These are phyloP conservation scores for Aspergillus carbonarius DNA, from an alignment of 2,329 filamentous ascomycete genomes.

Conservation along the genomic window DNA sequence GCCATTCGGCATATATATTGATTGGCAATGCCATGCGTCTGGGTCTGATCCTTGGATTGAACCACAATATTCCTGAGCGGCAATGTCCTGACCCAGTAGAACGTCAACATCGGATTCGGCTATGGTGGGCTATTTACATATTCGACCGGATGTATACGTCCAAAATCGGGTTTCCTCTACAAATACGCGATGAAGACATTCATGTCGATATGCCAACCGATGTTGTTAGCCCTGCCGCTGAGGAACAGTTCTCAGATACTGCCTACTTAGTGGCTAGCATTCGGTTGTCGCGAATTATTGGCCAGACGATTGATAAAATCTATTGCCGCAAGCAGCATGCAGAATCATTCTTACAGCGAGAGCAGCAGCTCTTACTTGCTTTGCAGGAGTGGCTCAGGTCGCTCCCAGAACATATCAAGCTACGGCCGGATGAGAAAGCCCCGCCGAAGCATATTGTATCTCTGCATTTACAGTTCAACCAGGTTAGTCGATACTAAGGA, in stretches of 20 bases:
- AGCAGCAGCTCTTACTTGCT: slow-evolving; percentile 32
- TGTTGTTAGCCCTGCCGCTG: slow-evolving; percentile 14
- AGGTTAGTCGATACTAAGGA: slow-evolving; percentile 18
- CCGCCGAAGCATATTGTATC: slow-evolving; percentile 25
- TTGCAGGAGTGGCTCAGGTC: slow-evolving; percentile 33
- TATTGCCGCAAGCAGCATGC: slow-evolving; percentile 25
- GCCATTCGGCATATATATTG: slow-evolving; percentile 28
- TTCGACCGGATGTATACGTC: slow-evolving; percentile 46
- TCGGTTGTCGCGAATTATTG: slow-evolving; percentile 30
- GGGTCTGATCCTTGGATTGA: slow-evolving; percentile 41
- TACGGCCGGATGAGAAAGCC: slow-evolving; percentile 16
- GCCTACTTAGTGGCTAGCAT: slow-evolving; percentile 31
- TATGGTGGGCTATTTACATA: slow-evolving; percentile 36
- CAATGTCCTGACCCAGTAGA: slow-evolving; percentile 33
- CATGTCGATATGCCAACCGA: slow-evolving; percentile 31
- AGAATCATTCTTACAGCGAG: slow-evolving; percentile 33
- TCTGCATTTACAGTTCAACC: slow-evolving; percentile 36
- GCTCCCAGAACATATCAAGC: slow-evolving; percentile 29
- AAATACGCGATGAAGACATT: slow-evolving; percentile 48
- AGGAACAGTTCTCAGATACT: slow-evolving; percentile 32
- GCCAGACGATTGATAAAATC: slow-evolving; percentile 25
- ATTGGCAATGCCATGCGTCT: slow-evolving; percentile 40
- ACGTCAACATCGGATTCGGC: slow-evolving; percentile 28
- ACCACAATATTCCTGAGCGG: slow-evolving; percentile 33
- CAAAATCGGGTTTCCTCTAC: slow-evolving; percentile 47